These are phyloP conservation scores for Vachellia collinsii DNA, from an alignment of 306 rosid genomes.

Conservation along the genomic window DNA sequence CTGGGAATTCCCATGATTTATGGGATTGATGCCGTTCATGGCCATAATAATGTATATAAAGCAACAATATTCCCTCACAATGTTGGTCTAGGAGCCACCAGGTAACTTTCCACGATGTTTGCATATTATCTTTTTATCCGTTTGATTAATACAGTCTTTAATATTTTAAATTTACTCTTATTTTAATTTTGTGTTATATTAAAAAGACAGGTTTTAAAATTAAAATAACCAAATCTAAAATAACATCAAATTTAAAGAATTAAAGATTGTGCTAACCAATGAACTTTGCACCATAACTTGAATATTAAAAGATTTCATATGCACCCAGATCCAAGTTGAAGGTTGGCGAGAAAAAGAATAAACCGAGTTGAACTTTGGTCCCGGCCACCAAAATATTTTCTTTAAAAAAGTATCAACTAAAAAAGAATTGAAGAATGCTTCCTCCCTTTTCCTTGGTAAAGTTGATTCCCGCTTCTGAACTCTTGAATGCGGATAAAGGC, in stretches of 20 bases:
- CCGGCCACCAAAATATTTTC: neutral
- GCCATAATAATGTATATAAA: conserved; percentile 46
- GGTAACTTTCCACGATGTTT: conserved; percentile 22
- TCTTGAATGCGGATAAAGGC: neutral
- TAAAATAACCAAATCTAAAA: no score
- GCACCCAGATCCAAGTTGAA: neutral
- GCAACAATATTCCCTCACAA: conserved; percentile 62
- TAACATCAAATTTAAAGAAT: no score
- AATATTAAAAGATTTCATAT: neutral
- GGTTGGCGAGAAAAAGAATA: neutral
- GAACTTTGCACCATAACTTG: neutral
- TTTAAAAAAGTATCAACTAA: neutral
- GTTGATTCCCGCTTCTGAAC: neutral
- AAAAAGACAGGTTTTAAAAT: no score
- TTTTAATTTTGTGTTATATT: no score
- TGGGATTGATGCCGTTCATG: conserved; percentile 66
- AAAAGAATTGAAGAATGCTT: neutral
- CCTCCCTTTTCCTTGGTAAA: neutral
- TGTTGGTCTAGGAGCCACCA: conserved; percentile 60
- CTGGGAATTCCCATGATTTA: conserved; percentile 59
- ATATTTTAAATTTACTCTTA: no score
- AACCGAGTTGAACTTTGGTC: neutral
- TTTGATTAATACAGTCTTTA: no score
- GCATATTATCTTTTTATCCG: neutral
- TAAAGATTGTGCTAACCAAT: neutral